Percentiles rank a stretch among this genome's conserved stretches.
Evolutionary conservation across 2,329 filamentous ascomycete species (phyloP).

Genomic region (Colletotrichum agaves): DNA sequence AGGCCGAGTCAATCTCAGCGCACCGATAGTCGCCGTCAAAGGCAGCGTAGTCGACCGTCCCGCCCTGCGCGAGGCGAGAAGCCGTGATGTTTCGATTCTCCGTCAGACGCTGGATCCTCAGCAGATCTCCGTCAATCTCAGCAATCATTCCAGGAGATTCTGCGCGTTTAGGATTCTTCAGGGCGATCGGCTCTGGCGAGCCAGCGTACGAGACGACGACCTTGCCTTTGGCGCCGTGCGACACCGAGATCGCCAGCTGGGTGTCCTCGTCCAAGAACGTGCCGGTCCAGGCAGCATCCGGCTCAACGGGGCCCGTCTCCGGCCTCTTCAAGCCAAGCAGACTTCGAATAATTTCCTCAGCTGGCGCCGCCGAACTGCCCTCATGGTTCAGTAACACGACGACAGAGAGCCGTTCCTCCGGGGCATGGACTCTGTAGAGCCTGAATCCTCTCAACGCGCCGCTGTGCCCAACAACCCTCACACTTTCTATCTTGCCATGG

Average conservation of each 20-base stretch:
- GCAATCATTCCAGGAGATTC: constrained; percentile 42
- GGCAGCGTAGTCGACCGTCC: constrained; percentile 41
- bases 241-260: constrained; percentile 45
- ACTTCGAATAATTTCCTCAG: constrained; percentile 46
- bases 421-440: constrained; percentile 48
- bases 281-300: constrained; percentile 46
- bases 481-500: constrained; percentile 42
- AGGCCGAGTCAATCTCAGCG: constrained; percentile 49
- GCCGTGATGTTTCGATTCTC: constrained; percentile 38
- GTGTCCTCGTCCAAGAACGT: constrained; percentile 51
- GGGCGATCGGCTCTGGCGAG: constrained; percentile 40
- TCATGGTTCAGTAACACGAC: constrained; percentile 55
- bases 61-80: background rate
- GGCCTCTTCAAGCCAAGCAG: constrained; percentile 43
- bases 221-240: constrained; percentile 42
- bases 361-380: constrained; percentile 42
- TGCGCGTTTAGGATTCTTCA: constrained; percentile 38
- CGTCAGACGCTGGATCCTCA: constrained; percentile 42
- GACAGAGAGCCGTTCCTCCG: constrained; percentile 49
- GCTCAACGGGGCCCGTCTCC: constrained; percentile 13
- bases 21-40: constrained; percentile 49
- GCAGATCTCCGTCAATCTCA: constrained; percentile 44
- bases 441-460: constrained; percentile 55
- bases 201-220: constrained; percentile 46
- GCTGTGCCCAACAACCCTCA: constrained; percentile 49